Evolutionary conservation across 805 yeast genomes (phyloP).

Genomic region (Candida pini): DNA sequence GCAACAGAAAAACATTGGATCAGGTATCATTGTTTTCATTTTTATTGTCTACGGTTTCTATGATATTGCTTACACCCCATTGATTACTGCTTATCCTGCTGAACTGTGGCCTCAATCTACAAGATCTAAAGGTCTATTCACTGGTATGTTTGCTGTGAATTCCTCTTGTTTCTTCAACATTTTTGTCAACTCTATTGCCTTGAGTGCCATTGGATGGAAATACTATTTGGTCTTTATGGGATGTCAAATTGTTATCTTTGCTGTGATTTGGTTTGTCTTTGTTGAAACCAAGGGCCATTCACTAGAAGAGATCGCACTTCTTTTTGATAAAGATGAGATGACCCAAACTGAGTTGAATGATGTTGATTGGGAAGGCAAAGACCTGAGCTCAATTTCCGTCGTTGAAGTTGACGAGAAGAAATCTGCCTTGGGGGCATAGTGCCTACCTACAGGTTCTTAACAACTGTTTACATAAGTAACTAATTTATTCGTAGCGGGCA

Average conservation of each 20-base stretch:
- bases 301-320: conserved; percentile 52
- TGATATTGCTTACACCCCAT: conserved; percentile 39
- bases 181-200: conserved; percentile 29
- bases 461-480: too few relatives aligned
- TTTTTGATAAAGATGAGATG: conserved; percentile 31
- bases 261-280: conserved; percentile 33
- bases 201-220: conserved; percentile 33
- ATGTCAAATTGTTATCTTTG: conserved; percentile 23
- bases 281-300: conserved; percentile 64
- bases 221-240: conserved; percentile 33
- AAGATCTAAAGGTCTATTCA: conserved; percentile 57
- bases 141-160: conserved; percentile 12
- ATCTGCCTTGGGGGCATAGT: too few relatives aligned
- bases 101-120: conserved; percentile 52
- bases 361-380: not conserved
- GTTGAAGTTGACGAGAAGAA: not conserved
- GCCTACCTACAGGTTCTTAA: too few relatives aligned
- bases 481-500: too few relatives aligned
- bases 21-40: conserved; percentile 12
- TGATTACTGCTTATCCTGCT: conserved; percentile 35
- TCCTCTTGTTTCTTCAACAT: conserved; percentile 11
- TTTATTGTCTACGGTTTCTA: conserved; percentile 31
- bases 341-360: not conserved
- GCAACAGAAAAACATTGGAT: conserved; percentile 2
- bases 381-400: not conserved